Base-by-base conservation (phyloP, 208 protist species). In the Trypanosoma scelopori region DNA sequence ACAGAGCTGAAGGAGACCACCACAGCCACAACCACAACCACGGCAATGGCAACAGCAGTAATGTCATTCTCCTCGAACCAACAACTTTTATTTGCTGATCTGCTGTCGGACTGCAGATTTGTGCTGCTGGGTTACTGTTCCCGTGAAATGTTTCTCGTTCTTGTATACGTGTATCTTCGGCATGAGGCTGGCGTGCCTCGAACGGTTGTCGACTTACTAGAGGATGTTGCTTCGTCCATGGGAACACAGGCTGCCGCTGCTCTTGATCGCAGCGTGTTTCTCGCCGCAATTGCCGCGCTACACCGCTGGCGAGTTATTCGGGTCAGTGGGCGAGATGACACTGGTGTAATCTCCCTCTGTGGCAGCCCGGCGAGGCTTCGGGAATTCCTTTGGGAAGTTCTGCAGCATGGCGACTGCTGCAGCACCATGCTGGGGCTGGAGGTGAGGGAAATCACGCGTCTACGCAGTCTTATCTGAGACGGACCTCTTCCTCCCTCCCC, bases 191-290 rank as follows among this genome's bases (percentile, higher is more conserved):
- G 79, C 12, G 74, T 87, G 20, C 32, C 39, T 5, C 82, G 86
- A 28, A 83, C 78, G 1, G 78, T 89, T 3, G 74, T 76, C 3
- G 86, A 92, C 56, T 64, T 92, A 12, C 52, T 92, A 22, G 86
- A 89, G 55, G 86, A 92, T 60, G 78, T 92, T 11, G 76, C 82
- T 2, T 89, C 85, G 0, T 82, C 82, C 0, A 77, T 92, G 46
- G 85, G 85, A 39, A 89, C 82, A 12, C 69, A 73, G 12, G 85
- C 85, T 15, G 85, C 85, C 0, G 80, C 82, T 1, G 76, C 85
- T 45, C 59, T 92, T 0, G 85, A 92, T 53, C 67, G 74, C 11
- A 61, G 55, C n/a, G 85, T 82, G 23, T 89, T 84, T 68, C 70
- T 68, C 22, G 43, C 61, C 37, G 77, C 85, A 12, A 71, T 92